These are phyloP conservation scores for Gossypium herbaceum DNA, from an alignment of 345 rosid genomes.

Conservation along the genomic window DNA sequence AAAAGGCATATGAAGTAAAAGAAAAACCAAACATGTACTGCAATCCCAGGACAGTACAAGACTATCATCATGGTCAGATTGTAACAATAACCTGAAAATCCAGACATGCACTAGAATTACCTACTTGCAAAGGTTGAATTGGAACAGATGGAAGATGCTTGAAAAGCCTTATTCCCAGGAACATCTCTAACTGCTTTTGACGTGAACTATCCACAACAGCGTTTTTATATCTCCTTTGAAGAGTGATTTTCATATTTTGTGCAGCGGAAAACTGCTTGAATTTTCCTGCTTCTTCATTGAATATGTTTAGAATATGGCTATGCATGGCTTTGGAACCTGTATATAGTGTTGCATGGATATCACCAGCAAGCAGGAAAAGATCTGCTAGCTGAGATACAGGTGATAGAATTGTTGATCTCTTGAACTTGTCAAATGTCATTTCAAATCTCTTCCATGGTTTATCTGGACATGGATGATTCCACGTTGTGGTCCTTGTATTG, in stretches of 20 bases:
- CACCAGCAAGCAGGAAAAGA: constrained; percentile 93
- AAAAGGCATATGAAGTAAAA: background rate
- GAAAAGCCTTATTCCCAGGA: constrained; percentile 89
- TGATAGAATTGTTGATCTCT: constrained; percentile 77
- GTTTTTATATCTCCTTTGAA: constrained; percentile 93
- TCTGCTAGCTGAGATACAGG: constrained; percentile 90
- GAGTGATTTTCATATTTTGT: constrained; percentile 82
- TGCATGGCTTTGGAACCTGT: constrained; percentile 99
- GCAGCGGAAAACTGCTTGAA: constrained; percentile 89
- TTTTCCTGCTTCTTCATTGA: constrained; percentile 88
- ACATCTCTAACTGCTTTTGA: constrained; percentile 96
- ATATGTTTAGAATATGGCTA: constrained; percentile 92
- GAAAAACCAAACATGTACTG: background rate
- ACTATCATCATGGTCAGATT: constrained; percentile 2
- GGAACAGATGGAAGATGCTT: constrained; percentile 94
- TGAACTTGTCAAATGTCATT: constrained; percentile 87
- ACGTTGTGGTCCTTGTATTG: constrained; percentile 87
- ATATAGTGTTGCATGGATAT: constrained; percentile 97
- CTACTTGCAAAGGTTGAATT: constrained; percentile 79
- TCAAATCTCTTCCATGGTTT: constrained; percentile 97
- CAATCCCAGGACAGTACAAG: background rate
- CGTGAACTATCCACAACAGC: constrained; percentile 89
- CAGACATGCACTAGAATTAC: constrained; percentile 18
- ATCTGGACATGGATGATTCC: constrained; percentile 98
- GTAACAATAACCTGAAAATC: background rate